phyloP scores from a whole-genome alignment of 2,329 filamentous ascomycete species.

The Cladosporium sp. region DNA sequence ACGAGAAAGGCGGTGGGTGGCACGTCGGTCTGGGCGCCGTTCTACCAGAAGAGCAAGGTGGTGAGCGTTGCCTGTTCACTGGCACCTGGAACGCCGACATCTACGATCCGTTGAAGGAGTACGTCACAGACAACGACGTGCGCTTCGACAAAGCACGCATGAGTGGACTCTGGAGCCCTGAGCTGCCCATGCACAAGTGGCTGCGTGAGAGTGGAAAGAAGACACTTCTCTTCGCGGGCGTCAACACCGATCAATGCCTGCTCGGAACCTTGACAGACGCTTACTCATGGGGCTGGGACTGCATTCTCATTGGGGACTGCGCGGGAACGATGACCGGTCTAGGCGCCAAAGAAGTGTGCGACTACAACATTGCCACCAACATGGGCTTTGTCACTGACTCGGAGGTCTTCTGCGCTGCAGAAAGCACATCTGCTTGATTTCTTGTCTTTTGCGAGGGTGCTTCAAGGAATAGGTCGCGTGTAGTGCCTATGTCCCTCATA shows the following conservation, averaged over 20 bases:
- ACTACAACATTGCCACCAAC: slow-evolving; percentile 45
- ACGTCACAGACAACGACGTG: slow-evolving; percentile 41
- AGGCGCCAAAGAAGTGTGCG: slow-evolving; percentile 41
- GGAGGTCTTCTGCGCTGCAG: slow-evolving; percentile 34
- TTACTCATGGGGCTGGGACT: slow-evolving; percentile 46
- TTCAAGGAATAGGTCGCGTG: background rate
- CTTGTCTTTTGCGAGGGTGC: background rate
- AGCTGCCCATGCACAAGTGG: slow-evolving; percentile 44
- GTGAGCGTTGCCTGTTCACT: slow-evolving; percentile 43
- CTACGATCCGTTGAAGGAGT: slow-evolving; percentile 42
- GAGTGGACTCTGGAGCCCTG: slow-evolving; percentile 44
- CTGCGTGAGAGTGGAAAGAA: slow-evolving; percentile 43
- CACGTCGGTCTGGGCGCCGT: slow-evolving; percentile 42
- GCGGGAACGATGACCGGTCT: slow-evolving; percentile 44
- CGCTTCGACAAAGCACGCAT: slow-evolving; percentile 47
- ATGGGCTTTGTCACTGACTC: slow-evolving; percentile 46
- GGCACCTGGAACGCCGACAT: slow-evolving; percentile 46
- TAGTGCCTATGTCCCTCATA: background rate
- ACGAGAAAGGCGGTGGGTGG: slow-evolving; percentile 41
- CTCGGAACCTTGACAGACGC: slow-evolving; percentile 45
- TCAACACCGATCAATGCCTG: slow-evolving; percentile 47
- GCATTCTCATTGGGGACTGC: slow-evolving; percentile 43
- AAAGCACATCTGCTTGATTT: slow-evolving; percentile 10
- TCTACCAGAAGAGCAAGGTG: slow-evolving; percentile 40
- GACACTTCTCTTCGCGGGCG: slow-evolving; percentile 44